Conservation (phyloP, 345 rosid species). For the Excoecaria cochinchinensis region DNA sequence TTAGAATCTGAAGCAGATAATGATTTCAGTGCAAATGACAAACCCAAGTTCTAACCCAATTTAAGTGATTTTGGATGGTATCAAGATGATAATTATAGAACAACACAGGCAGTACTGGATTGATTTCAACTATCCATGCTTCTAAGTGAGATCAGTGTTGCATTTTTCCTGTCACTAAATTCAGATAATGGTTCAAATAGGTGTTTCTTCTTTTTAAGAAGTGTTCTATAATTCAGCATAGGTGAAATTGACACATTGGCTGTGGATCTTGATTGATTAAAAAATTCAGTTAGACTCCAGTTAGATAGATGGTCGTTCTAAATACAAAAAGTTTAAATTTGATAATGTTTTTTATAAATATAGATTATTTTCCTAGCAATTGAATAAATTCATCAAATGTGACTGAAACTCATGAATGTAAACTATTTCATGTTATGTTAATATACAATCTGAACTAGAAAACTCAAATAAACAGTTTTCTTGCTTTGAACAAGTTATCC, state of each 20-base stretch:
- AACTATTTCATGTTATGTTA: not conserved
- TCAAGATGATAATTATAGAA: not conserved
- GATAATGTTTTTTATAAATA: not conserved
- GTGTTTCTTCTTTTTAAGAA: not conserved
- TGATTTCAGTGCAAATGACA: not conserved
- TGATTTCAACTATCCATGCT: not conserved
- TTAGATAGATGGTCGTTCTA: not conserved
- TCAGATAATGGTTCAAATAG: no score
- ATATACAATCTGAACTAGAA: not conserved
- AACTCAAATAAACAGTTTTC: not conserved
- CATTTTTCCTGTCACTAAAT: no score
- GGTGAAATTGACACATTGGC: not conserved
- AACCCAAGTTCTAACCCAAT: not conserved
- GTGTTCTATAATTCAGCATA: not conserved
- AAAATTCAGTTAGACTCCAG: not conserved
- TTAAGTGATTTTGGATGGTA: not conserved
- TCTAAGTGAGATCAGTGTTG: no score
- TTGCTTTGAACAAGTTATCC: constrained; percentile 12
- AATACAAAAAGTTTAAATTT: not conserved
- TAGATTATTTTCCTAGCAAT: not conserved
- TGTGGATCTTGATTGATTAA: not conserved
- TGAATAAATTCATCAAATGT: not conserved
- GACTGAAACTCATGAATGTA: not conserved
- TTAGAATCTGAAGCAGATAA: not conserved
- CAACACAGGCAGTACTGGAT: not conserved